Conservation (phyloP, 345 rosid genomes). For the Brassica rapa region DNA sequence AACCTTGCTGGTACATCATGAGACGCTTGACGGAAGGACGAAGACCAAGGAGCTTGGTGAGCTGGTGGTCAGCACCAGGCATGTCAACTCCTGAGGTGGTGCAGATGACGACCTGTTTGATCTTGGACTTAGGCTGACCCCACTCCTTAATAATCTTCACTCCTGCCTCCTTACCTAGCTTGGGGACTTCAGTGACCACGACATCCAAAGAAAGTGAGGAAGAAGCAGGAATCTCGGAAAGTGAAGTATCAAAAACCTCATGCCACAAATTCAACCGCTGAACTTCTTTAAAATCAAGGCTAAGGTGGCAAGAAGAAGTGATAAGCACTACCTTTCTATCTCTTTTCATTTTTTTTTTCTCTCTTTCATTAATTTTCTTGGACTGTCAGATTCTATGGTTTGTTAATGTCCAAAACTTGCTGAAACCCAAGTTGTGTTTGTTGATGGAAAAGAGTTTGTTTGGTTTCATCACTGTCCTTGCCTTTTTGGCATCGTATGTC, state of each 20-base stretch:
- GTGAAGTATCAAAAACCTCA: constrained; percentile 73
- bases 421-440: background rate
- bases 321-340: constrained; percentile 31
- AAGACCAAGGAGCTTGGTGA: too few relatives aligned
- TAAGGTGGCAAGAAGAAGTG: constrained; percentile 87
- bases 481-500: background rate
- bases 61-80: too few relatives aligned
- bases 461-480: background rate
- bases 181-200: constrained; percentile 40
- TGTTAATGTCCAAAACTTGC: background rate
- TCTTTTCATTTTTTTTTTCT: too few relatives aligned
- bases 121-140: too few relatives aligned
- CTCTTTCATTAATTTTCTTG: background rate
- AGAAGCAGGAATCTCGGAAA: constrained; percentile 76
- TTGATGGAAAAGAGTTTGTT: too few relatives aligned
- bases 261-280: constrained; percentile 52
- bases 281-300: constrained; percentile 54
- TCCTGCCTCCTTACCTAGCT: too few relatives aligned
- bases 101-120: too few relatives aligned
- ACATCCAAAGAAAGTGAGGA: constrained; percentile 71
- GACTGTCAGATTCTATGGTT: constrained; percentile 2
- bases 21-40: too few relatives aligned
- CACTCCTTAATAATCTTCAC: too few relatives aligned
- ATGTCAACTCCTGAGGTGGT: too few relatives aligned
- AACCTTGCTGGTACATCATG: too few relatives aligned